A percentile compares a stretch with the other conserved stretches of the same genome.
phyloP scores from a whole-genome alignment of 2,329 filamentous ascomycete species.

The Helotiales sp. region DNA sequence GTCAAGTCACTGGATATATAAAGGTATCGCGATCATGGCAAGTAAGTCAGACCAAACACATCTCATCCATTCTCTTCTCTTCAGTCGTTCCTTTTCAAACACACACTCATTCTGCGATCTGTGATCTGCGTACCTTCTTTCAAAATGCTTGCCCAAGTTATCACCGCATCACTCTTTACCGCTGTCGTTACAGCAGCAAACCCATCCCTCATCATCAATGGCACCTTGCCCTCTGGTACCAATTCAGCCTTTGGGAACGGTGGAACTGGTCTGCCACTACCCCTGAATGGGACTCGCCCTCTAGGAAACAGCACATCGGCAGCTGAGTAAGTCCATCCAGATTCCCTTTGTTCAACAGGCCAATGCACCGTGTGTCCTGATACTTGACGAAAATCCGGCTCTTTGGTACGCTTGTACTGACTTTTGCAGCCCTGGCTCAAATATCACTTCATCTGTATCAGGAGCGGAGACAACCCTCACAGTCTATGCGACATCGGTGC shows the following conservation, averaged over 20 bases:
- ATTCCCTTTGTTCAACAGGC: too few species aligned
- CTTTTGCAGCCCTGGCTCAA: background rate
- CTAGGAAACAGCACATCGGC: background rate
- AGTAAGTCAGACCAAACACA: background rate
- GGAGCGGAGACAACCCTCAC: conserved; percentile 42
- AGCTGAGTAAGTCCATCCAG: background rate
- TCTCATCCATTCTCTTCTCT: background rate
- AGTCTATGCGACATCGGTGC: conserved; percentile 34
- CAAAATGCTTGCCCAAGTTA: background rate
- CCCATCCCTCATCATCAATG: background rate
- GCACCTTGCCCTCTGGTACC: background rate
- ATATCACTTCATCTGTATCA: background rate
- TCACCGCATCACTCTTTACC: background rate
- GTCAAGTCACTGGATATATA: background rate
- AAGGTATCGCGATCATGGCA: background rate
- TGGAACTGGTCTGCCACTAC: background rate
- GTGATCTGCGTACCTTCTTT: background rate
- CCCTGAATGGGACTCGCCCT: background rate
- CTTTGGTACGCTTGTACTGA: background rate
- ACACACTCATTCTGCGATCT: background rate
- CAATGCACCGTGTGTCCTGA: too few species aligned
- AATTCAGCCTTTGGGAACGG: background rate
- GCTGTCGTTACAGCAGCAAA: background rate
- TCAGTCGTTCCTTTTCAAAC: background rate
- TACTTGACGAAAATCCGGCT: too few species aligned